A percentile compares a stretch with the other conserved stretches of the same genome.
Evolutionary conservation across 2,329 filamentous ascomycete genomes (phyloP).

Genomic region (Didymella glomerata): DNA sequence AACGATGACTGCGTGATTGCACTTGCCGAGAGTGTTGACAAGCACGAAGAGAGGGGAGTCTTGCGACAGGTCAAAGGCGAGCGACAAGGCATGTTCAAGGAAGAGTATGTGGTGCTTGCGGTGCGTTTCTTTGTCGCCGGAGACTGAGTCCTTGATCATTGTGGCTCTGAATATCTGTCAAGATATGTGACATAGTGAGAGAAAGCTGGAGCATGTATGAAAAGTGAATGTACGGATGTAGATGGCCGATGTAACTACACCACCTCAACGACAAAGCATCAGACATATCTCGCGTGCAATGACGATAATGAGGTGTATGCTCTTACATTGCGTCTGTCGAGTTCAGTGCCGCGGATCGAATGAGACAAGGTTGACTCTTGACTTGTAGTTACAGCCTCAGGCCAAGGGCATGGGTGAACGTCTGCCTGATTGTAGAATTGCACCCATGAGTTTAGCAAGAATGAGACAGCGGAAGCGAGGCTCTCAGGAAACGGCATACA

Average conservation of each 20-base stretch:
- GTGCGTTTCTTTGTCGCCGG: constrained; percentile 47
- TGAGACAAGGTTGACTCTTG: no score
- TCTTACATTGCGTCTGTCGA: no score
- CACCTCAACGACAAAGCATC: no score
- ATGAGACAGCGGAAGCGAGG: background rate
- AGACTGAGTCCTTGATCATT: background rate
- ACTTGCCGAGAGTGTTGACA: constrained; percentile 40
- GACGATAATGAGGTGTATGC: no score
- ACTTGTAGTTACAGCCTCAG: background rate
- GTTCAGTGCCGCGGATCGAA: no score
- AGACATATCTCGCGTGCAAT: no score
- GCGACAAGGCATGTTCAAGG: constrained; percentile 52
- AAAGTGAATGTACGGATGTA: no score
- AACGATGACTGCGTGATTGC: constrained; percentile 47
- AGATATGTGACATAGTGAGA: no score
- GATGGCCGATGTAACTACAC: no score
- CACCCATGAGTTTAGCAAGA: background rate
- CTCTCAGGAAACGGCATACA: background rate
- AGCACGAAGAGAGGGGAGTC: constrained; percentile 29
- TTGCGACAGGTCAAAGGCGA: constrained; percentile 53
- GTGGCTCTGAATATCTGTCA: no score
- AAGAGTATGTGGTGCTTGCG: constrained; percentile 53
- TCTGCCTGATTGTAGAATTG: background rate
- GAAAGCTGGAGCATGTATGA: no score
- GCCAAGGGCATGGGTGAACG: background rate